A percentile compares a stretch with the other conserved stretches of the same genome.
Conservation (phyloP, 108 stramenopile species). For the Pseudonitzschia delicatissima region DNA sequence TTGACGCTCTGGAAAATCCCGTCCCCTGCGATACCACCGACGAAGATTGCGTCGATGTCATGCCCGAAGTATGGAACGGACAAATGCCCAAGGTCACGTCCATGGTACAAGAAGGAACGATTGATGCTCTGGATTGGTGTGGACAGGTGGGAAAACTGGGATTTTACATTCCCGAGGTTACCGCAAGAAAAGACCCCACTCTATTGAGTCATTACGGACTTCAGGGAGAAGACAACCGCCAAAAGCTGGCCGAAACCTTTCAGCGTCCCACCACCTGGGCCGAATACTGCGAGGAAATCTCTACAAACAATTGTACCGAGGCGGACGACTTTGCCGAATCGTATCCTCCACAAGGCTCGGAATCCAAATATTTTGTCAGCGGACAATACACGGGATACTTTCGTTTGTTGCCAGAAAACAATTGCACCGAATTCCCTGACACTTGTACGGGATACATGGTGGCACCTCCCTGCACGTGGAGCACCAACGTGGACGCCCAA, state of each 20-base stretch:
- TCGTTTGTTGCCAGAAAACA: conserved; percentile 13
- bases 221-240: conserved; percentile 28
- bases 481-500: conserved; percentile 18
- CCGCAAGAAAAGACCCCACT: conserved; percentile 23
- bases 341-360: background rate
- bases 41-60: conserved; percentile 26
- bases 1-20: conserved; percentile 5
- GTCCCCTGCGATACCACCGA: background rate
- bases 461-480: conserved; percentile 24
- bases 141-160: conserved; percentile 34
- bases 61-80: conserved; percentile 33
- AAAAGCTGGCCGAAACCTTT: conserved; percentile 31
- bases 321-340: conserved; percentile 12
- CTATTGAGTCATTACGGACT: conserved; percentile 31
- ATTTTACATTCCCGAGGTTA: conserved; percentile 36
- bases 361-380: conserved; percentile 13
- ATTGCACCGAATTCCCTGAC: conserved; percentile 19
- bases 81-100: background rate
- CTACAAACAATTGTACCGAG: conserved; percentile 20
- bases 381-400: conserved; percentile 31
- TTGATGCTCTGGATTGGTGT: conserved; percentile 25
- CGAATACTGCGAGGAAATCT: conserved; percentile 31
- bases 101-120: conserved; percentile 10
- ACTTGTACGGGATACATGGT: conserved; percentile 34
- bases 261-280: conserved; percentile 38